Conservation (phyloP, 225 moss, liverwort and hornwort species). For the Pseudisothecium myosuroides region DNA sequence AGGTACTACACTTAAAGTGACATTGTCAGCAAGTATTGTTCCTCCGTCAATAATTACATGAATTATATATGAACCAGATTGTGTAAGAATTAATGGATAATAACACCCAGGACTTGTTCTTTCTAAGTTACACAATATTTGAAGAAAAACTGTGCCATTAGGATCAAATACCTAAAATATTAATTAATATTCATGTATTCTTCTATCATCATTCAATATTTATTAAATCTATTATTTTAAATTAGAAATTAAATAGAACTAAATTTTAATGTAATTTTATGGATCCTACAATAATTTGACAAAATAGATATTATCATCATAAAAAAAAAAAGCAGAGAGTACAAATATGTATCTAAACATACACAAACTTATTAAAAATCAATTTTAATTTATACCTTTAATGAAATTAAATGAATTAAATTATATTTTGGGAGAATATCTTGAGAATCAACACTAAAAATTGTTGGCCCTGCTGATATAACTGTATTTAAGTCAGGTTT, state of each 20-base stretch:
- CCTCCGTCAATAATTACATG: neutral
- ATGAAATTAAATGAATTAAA: neutral
- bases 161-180: neutral
- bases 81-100: neutral
- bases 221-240: neutral
- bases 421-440: slow-evolving; percentile 14
- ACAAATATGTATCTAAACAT: neutral
- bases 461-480: neutral
- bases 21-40: neutral
- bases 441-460: slow-evolving; percentile 11
- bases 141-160: neutral
- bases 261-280: neutral
- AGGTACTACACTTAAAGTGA: neutral
- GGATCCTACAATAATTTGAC: too few relatives aligned
- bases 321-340: neutral
- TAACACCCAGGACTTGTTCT: slow-evolving; percentile 11
- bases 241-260: neutral
- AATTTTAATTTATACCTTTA: neutral
- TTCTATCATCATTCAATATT: neutral
- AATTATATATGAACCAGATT: neutral
- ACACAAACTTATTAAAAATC: neutral
- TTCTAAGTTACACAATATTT: neutral
- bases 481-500: neutral
- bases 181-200: neutral
- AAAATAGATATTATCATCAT: neutral